These are phyloP conservation scores for Alternaria metachromatica DNA, from an alignment of 2,329 filamentous ascomycete species.

Conservation along the genomic window DNA sequence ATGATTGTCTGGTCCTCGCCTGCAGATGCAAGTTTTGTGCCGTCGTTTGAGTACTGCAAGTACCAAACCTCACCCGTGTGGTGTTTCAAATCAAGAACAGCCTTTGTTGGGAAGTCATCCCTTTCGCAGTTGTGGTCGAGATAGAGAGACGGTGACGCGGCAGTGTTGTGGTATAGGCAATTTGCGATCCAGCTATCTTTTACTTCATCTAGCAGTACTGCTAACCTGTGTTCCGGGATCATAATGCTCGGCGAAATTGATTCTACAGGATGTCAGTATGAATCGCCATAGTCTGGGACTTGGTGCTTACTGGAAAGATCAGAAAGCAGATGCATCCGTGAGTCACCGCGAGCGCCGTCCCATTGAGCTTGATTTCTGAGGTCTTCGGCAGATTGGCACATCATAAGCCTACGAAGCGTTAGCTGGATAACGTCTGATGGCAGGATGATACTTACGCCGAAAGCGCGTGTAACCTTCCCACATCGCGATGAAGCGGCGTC, in stretches of 20 bases:
- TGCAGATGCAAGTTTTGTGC: constrained; percentile 80
- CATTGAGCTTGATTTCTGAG: constrained; percentile 78
- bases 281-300: neutral
- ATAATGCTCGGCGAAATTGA: constrained; percentile 96
- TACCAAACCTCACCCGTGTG: constrained; percentile 90
- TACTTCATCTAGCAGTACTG: constrained; percentile 79
- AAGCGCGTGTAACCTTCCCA: constrained; percentile 77
- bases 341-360: constrained; percentile 80
- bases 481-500: constrained; percentile 83
- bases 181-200: constrained; percentile 82
- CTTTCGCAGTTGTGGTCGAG: constrained; percentile 85
- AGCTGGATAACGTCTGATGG: constrained; percentile 16
- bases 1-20: constrained; percentile 76
- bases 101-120: constrained; percentile 77
- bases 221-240: constrained; percentile 90
- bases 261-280: constrained; percentile 57
- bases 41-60: constrained; percentile 87
- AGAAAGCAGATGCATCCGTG: constrained; percentile 76
- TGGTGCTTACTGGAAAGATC: constrained; percentile 76
- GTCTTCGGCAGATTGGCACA: constrained; percentile 82
- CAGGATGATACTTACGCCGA: constrained; percentile 64
- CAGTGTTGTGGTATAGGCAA: constrained; percentile 88
- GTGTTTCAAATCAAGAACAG: constrained; percentile 72
- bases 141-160: constrained; percentile 81
- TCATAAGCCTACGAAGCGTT: constrained; percentile 70